A percentile compares a stretch with the other conserved stretches of the same genome.
These are phyloP conservation scores for Thuidium tamariscinum DNA, from an alignment of 225 moss, liverwort and hornwort genomes.

Conservation along the genomic window DNA sequence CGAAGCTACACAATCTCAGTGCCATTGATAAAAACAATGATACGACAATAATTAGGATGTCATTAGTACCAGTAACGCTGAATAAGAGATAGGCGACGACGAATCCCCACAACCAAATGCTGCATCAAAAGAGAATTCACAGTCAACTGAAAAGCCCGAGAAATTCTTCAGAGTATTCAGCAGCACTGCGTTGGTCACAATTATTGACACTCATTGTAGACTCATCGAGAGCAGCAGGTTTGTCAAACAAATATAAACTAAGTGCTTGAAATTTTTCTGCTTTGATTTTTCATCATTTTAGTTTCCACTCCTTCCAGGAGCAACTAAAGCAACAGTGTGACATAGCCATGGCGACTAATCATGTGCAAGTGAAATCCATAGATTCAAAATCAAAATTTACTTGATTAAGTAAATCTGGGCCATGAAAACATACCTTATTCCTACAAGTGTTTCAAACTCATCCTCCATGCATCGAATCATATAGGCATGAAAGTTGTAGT, in stretches of 20 bases:
- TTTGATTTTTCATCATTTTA: not conserved
- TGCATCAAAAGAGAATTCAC: not conserved
- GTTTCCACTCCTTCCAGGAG: not conserved
- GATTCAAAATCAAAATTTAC: no score
- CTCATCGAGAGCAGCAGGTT: not conserved
- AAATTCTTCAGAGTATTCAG: not conserved
- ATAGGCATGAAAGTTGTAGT: constrained; percentile 58
- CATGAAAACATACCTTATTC: constrained; percentile 36
- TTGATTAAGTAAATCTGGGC: not conserved
- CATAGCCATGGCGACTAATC: not conserved
- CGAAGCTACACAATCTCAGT: not conserved
- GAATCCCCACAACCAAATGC: constrained; percentile 23
- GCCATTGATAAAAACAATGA: not conserved
- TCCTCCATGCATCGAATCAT: constrained; percentile 72
- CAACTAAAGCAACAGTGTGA: not conserved
- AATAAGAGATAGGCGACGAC: constrained; percentile 11
- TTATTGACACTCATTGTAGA: not conserved
- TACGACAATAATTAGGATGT: not conserved
- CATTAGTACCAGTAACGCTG: not conserved
- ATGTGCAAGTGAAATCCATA: not conserved
- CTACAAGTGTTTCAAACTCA: constrained; percentile 59
- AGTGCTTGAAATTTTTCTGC: not conserved
- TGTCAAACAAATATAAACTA: not conserved
- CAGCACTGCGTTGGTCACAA: not conserved
- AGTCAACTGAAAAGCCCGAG: not conserved